Evolutionary conservation across 345 rosid genomes (phyloP).

Genomic region (Hypericum perforatum): DNA sequence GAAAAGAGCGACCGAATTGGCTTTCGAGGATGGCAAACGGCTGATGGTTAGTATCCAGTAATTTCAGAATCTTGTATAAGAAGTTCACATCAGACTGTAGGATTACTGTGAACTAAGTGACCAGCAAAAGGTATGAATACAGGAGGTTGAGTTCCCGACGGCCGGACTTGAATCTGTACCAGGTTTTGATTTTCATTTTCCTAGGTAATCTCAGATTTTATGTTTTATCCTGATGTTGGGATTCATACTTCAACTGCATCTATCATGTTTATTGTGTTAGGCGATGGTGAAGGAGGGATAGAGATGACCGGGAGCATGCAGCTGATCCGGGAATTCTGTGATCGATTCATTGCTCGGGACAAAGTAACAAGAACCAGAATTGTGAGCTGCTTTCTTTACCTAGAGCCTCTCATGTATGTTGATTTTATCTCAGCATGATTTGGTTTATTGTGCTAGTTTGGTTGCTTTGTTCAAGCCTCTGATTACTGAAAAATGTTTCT

Average conservation of each 20-base stretch:
- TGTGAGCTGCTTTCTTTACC: slow-evolving; percentile 24
- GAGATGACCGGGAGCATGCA: slow-evolving; percentile 91
- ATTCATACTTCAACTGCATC: neutral
- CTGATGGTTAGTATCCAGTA: slow-evolving; percentile 40
- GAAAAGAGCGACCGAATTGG: slow-evolving; percentile 56
- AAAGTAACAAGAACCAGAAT: slow-evolving; percentile 65
- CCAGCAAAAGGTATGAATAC: slow-evolving; percentile 20
- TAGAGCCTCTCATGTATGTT: neutral
- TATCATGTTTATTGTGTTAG: slow-evolving; percentile 18
- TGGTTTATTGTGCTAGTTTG: neutral
- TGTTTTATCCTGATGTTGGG: neutral
- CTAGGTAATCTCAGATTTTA: neutral
- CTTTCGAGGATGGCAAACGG: slow-evolving; percentile 51
- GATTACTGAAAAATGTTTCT: slow-evolving; percentile 7
- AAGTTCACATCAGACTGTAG: neutral
- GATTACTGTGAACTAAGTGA: slow-evolving; percentile 18
- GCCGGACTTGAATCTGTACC: slow-evolving; percentile 89
- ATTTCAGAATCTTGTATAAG: neutral
- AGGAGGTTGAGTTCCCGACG: slow-evolving; percentile 97
- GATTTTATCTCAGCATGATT: neutral
- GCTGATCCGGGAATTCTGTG: slow-evolving; percentile 76
- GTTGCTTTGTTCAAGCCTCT: neutral
- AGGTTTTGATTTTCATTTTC: slow-evolving; percentile 30
- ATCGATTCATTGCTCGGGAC: slow-evolving; percentile 46
- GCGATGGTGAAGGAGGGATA: slow-evolving; percentile 94